Percentiles rank a stretch among this genome's conserved stretches.
Evolutionary conservation across 768 basidiomycete species (phyloP).

Genomic region (Symmetrospora coprosmae): DNA sequence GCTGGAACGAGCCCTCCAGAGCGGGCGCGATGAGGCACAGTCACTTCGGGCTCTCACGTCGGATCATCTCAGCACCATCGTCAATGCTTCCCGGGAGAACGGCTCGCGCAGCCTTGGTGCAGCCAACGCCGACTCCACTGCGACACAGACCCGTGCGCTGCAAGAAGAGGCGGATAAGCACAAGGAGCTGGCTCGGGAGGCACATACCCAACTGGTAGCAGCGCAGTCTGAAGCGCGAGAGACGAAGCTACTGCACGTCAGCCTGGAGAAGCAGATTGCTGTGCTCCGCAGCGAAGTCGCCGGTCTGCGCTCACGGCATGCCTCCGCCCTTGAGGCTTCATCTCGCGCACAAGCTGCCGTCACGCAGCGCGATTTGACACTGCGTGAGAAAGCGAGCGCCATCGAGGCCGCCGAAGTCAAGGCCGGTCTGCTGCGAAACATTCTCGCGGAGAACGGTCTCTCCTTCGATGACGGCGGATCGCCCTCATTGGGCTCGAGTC

Average conservation of each 20-base stretch:
- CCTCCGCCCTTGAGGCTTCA: constrained; percentile 52
- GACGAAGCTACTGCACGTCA: constrained; percentile 20
- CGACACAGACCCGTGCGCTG: constrained; percentile 20
- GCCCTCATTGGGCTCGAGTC: constrained; percentile 36
- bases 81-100: constrained; percentile 1
- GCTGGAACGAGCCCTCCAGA: constrained; percentile 25
- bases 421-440: constrained; percentile 62
- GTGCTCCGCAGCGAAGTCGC: constrained; percentile 73
- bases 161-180: constrained; percentile 24
- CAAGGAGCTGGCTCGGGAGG: constrained; percentile 23
- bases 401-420: constrained; percentile 58
- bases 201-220: not conserved
- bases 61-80: constrained; percentile 24
- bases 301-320: constrained; percentile 57
- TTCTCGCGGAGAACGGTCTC: constrained; percentile 78
- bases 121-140: not conserved
- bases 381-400: constrained; percentile 52
- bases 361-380: constrained; percentile 50
- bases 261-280: constrained; percentile 57
- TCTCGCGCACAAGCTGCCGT: constrained; percentile 59
- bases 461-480: constrained; percentile 51
- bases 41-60: constrained; percentile 24
- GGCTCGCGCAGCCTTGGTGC: not conserved
- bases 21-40: constrained; percentile 25
- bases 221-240: constrained; percentile 24